These are phyloP conservation scores for Ustilago trichophora DNA, from an alignment of 1,284 basidiomycete genomes.

Conservation along the genomic window DNA sequence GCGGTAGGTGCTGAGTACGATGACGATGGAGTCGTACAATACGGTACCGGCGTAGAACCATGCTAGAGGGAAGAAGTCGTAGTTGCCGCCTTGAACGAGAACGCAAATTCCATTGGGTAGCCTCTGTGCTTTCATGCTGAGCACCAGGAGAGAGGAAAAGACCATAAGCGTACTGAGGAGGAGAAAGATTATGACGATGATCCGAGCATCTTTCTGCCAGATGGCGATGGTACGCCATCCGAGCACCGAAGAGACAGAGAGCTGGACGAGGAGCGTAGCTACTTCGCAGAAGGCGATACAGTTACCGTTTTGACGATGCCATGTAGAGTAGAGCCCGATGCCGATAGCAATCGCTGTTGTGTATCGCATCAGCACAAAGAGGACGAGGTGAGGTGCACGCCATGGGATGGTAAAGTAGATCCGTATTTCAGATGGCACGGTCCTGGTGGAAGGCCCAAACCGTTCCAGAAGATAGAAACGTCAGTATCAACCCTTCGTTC, in stretches of 20 bases:
- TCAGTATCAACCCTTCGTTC: too few species aligned
- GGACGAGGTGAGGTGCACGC: slow-evolving; percentile 36
- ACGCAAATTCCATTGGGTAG: slow-evolving; percentile 36
- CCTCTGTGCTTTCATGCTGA: slow-evolving; percentile 26
- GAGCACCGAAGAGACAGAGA: slow-evolving; percentile 43
- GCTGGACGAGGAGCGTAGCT: slow-evolving; percentile 45
- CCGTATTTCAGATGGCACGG: slow-evolving; percentile 28
- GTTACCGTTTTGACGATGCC: slow-evolving; percentile 8
- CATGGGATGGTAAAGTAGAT: slow-evolving; percentile 22
- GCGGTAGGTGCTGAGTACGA: slow-evolving; percentile 44
- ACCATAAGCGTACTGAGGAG: slow-evolving; percentile 42
- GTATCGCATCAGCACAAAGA: slow-evolving; percentile 53
- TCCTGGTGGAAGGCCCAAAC: too few species aligned
- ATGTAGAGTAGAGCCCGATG: slow-evolving; percentile 38
- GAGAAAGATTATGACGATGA: slow-evolving; percentile 34
- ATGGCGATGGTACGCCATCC: slow-evolving; percentile 58
- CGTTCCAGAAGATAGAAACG: too few species aligned
- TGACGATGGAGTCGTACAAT: slow-evolving; percentile 40
- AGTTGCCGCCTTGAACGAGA: slow-evolving; percentile 16
- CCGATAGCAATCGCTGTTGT: slow-evolving; percentile 36
- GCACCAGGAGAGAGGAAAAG: slow-evolving; percentile 39
- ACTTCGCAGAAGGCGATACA: slow-evolving; percentile 43
- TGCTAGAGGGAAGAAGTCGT: slow-evolving; percentile 29
- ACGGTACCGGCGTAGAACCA: slow-evolving; percentile 54
- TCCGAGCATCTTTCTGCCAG: slow-evolving; percentile 48